Conservation (phyloP, 441 rosid species). For the Populus hybrid region DNA sequence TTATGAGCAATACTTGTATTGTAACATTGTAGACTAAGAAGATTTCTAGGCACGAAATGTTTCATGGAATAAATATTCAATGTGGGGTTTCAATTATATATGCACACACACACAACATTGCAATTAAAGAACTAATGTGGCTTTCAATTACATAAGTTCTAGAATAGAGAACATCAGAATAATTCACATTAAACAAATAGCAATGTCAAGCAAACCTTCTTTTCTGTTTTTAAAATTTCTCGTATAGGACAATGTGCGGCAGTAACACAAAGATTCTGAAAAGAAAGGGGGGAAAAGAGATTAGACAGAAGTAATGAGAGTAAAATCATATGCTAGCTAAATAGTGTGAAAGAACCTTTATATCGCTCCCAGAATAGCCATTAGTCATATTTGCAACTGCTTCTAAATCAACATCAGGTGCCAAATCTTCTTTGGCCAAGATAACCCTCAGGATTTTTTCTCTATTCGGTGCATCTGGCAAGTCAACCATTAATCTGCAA, state of each 20-base stretch:
- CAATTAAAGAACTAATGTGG: not conserved
- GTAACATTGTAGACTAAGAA: no score
- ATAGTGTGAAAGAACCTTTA: constrained; percentile 54
- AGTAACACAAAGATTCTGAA: constrained; percentile 91
- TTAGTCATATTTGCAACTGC: constrained; percentile 88
- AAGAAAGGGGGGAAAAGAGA: not conserved
- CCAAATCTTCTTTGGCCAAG: constrained; percentile 85
- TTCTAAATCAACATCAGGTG: constrained; percentile 68
- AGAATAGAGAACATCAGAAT: not conserved
- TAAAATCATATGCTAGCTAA: not conserved
- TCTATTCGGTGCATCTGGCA: constrained; percentile 88
- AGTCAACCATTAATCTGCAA: constrained; percentile 90
- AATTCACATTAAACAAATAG: not conserved
- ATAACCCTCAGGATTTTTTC: constrained; percentile 78
- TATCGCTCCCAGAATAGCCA: constrained; percentile 98
- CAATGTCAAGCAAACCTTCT: constrained; percentile 61
- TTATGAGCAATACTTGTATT: not conserved
- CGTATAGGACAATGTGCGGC: constrained; percentile 98
- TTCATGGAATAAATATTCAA: not conserved
- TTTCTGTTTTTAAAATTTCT: constrained; percentile 91
- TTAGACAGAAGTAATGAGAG: not conserved
- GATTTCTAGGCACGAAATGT: not conserved
- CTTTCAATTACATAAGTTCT: not conserved
- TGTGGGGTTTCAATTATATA: not conserved
- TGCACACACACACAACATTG: not conserved